Conservation (phyloP, 495 filamentous ascomycete genomes). For the Neurospora tetraspora region DNA sequence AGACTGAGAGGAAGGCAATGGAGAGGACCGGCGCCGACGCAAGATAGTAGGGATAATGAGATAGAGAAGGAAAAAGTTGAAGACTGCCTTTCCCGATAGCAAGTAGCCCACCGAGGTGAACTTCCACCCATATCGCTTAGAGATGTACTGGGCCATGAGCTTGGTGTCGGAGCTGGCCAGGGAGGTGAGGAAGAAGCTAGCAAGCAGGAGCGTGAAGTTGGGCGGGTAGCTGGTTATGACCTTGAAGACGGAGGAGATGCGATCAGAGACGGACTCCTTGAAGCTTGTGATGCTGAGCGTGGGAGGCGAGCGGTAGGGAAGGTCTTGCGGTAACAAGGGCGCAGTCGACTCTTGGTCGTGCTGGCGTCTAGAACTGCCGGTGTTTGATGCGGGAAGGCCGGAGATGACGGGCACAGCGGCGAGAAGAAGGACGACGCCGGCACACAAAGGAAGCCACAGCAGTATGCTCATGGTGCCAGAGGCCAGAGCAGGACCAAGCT, state of each 20-base stretch:
- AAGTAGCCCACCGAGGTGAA: conserved; percentile 34
- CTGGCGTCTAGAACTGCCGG: neutral
- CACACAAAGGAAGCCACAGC: conserved; percentile 31
- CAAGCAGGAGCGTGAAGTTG: conserved; percentile 27
- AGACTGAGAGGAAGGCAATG: neutral
- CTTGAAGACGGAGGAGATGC: conserved; percentile 14
- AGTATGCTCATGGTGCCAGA: conserved; percentile 30
- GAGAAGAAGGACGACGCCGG: conserved; percentile 27
- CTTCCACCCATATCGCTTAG: conserved; percentile 31
- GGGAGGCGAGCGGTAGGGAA: neutral
- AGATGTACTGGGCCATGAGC: conserved; percentile 35
- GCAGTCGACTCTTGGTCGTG: conserved; percentile 12
- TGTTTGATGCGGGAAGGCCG: neutral
- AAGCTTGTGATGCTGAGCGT: neutral
- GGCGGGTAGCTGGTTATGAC: conserved; percentile 19
- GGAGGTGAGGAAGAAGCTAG: conserved; percentile 32
- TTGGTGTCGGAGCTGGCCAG: conserved; percentile 38
- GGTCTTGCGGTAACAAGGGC: conserved; percentile 2
- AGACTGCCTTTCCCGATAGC: conserved; percentile 32
- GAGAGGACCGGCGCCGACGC: neutral
- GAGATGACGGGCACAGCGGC: conserved; percentile 25
- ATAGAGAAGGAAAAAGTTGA: conserved; percentile 32
- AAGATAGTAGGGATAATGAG: conserved; percentile 28
- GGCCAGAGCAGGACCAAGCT: conserved; percentile 33
- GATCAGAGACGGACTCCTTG: conserved; percentile 9